Percentiles rank a stretch among this genome's conserved stretches.
Evolutionary conservation across 202 grass and related monocot species (phyloP).

Genomic region (Cymbopogon flexuosus): DNA sequence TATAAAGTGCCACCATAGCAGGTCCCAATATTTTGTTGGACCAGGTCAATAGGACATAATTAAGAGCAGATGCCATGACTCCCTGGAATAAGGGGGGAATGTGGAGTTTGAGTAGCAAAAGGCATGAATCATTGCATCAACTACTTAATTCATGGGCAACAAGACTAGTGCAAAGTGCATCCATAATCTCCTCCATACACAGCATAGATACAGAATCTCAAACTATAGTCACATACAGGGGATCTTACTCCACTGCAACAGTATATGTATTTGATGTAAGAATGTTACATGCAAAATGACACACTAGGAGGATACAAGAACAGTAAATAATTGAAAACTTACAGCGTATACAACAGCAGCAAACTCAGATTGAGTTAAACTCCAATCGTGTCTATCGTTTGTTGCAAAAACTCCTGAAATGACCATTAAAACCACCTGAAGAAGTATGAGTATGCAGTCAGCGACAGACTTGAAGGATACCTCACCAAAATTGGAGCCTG

Average conservation of each 20-base stretch:
- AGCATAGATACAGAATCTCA: conserved; percentile 19
- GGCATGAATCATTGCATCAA: not conserved
- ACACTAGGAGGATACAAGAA: not conserved
- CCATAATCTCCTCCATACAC: not conserved
- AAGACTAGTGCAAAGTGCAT: conserved; percentile 14
- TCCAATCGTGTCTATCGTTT: conserved; percentile 52
- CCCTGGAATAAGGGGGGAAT: conserved; percentile 45
- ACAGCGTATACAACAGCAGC: conserved; percentile 82
- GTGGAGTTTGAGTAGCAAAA: not conserved
- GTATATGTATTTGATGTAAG: not conserved
- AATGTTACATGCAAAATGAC: conserved; percentile 2
- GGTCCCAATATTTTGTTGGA: conserved; percentile 91
- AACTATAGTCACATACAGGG: not conserved
- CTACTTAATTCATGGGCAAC: not conserved
- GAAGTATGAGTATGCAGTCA: conserved; percentile 80
- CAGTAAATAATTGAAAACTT: conserved; percentile 37
- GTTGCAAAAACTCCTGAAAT: conserved; percentile 62
- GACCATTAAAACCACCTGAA: conserved; percentile 81
- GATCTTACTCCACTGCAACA: not conserved
- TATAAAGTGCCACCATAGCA: conserved; percentile 82
- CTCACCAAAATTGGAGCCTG: conserved; percentile 82
- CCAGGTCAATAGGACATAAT: conserved; percentile 81
- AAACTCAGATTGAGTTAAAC: conserved; percentile 62
- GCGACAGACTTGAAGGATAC: conserved; percentile 72
- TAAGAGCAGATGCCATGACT: conserved; percentile 70